A percentile compares a stretch with the other conserved stretches of the same genome.
Evolutionary conservation across 495 filamentous ascomycete species (phyloP).

Genomic region (Penicillium longicatenatum): DNA sequence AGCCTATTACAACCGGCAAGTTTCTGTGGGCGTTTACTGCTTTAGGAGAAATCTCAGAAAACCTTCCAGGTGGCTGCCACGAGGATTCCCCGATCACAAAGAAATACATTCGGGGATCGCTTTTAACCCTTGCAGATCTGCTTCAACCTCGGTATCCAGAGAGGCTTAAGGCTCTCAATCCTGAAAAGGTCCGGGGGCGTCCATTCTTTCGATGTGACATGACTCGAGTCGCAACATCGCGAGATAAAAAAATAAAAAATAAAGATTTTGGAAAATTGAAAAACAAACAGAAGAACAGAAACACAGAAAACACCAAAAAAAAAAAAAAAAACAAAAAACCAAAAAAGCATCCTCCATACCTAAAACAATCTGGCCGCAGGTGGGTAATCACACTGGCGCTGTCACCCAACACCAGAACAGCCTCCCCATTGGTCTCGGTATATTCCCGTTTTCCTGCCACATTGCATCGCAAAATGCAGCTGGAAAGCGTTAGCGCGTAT

Average conservation of each 20-base stretch:
- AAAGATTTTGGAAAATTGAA: no score
- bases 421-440: slow-evolving; percentile 8
- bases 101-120: background rate
- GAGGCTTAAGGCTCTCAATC: background rate
- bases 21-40: background rate
- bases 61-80: background rate
- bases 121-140: background rate
- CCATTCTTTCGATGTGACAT: background rate
- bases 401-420: slow-evolving; percentile 7
- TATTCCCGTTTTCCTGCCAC: background rate
- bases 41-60: background rate
- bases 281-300: background rate
- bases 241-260: background rate
- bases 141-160: background rate
- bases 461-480: slow-evolving; percentile 1
- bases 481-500: slow-evolving; percentile 15
- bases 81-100: background rate
- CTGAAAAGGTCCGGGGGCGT: background rate
- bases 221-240: background rate
- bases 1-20: background rate
- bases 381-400: background rate
- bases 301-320: background rate
- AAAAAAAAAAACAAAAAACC: background rate
- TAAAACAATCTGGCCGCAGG: background rate
- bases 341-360: slow-evolving; percentile 2